Percentiles rank a stretch among this genome's conserved stretches.
Conservation (phyloP, 306 rosid species). For the Cercis canadensis region DNA sequence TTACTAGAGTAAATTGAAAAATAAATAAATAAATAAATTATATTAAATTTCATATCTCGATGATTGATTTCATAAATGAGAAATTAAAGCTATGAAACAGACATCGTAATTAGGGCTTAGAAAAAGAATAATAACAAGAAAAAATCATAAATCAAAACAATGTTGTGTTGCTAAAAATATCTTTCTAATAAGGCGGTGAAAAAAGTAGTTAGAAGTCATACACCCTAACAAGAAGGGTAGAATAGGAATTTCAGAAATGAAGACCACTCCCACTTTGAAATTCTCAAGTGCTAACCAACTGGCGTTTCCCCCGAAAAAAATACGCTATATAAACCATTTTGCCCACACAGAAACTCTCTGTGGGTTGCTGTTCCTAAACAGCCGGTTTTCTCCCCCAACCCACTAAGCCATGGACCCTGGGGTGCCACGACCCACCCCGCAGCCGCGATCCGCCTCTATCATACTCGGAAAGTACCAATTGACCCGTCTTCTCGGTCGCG, state of each 20-base stretch:
- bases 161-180: too few relatives aligned
- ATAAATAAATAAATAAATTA: too few relatives aligned
- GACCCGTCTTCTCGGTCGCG: slow-evolving; percentile 69
- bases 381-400: background rate
- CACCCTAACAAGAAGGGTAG: background rate
- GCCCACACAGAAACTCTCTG: background rate
- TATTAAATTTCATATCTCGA: too few relatives aligned
- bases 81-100: too few relatives aligned
- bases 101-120: too few relatives aligned
- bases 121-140: too few relatives aligned
- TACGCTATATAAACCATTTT: slow-evolving; percentile 17
- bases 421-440: slow-evolving; percentile 41
- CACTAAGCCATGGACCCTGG: slow-evolving; percentile 51
- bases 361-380: background rate
- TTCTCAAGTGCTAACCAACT: background rate
- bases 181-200: too few relatives aligned
- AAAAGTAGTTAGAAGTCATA: background rate
- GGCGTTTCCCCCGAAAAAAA: too few relatives aligned
- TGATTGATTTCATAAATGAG: too few relatives aligned
- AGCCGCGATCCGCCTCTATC: slow-evolving; percentile 23
- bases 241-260: background rate
- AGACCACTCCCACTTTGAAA: background rate
- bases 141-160: too few relatives aligned
- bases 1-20: too few relatives aligned
- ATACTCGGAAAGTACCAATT: slow-evolving; percentile 76